A percentile compares a stretch with the other conserved stretches of the same genome.
Evolutionary conservation across 208 protist species (phyloP).

Genomic region (Entamoeba histolytica): DNA sequence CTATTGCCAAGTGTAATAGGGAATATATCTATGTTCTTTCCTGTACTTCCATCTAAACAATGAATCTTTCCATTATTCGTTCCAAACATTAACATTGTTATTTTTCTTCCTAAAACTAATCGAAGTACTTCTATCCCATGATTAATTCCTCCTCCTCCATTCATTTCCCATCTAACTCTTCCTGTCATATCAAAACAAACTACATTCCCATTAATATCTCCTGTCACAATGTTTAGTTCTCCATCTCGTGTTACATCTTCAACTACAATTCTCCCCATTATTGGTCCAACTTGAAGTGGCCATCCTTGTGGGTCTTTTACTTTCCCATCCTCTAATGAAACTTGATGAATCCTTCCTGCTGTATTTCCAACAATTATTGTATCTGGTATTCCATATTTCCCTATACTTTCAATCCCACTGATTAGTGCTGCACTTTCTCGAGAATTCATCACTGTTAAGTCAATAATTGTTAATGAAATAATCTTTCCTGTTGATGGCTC

Average conservation of each 20-base stretch:
- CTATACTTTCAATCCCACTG: neutral
- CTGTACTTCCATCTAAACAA: neutral
- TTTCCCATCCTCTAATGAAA: neutral
- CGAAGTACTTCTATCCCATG: neutral
- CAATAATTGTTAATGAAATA: neutral
- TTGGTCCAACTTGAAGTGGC: neutral
- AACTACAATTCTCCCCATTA: neutral
- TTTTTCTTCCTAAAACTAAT: neutral
- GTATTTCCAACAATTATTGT: neutral
- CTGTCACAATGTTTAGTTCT: neutral
- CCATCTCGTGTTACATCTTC: neutral
- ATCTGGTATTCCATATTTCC: neutral
- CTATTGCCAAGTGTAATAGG: neutral
- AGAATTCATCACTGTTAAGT: neutral
- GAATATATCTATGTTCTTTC: neutral
- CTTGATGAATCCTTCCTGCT: neutral
- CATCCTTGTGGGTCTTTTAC: neutral
- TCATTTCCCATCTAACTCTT: neutral
- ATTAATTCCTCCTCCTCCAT: neutral
- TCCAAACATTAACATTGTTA: neutral
- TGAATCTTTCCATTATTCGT: neutral
- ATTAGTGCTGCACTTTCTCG: neutral
- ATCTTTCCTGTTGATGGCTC: neutral
- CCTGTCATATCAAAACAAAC: neutral
- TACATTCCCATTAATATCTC: neutral